These are phyloP conservation scores for Chlorella sp. DNA, from an alignment of 139 green algal genomes.

Conservation along the genomic window DNA sequence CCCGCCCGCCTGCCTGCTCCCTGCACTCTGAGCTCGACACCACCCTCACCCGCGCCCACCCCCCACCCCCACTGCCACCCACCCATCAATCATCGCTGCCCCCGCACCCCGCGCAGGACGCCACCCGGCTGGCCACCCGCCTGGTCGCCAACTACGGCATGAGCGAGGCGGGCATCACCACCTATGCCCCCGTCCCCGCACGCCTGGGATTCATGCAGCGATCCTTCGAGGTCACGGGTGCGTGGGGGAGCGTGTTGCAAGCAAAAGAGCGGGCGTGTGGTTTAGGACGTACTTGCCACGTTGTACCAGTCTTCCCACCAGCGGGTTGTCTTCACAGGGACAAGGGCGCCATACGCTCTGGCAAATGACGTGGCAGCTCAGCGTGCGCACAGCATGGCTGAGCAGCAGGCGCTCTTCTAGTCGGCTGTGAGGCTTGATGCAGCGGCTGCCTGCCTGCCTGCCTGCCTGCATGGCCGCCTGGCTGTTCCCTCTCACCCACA, in stretches of 20 bases:
- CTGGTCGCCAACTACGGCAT: constrained; percentile 65
- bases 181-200: constrained; percentile 39
- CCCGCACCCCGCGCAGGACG: constrained; percentile 38
- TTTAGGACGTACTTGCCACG: too few relatives aligned
- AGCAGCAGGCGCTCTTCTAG: too few relatives aligned
- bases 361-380: too few relatives aligned
- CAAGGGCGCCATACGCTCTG: too few relatives aligned
- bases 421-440: neutral
- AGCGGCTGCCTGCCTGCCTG: neutral
- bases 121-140: constrained; percentile 51
- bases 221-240: constrained; percentile 51
- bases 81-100: neutral
- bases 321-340: too few relatives aligned
- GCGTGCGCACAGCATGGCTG: too few relatives aligned
- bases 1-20: too few relatives aligned
- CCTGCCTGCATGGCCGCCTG: neutral
- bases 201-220: constrained; percentile 38
- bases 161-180: constrained; percentile 54
- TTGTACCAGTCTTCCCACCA: too few relatives aligned
- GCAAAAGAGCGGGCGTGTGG: too few relatives aligned
- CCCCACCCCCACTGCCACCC: neutral
- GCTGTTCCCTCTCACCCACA: neutral
- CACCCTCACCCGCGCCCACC: neutral
- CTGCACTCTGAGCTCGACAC: too few relatives aligned
- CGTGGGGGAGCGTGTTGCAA: neutral